These are phyloP conservation scores for Solanum infundibuliforme DNA, from an alignment of 257 asterid species.

Conservation along the genomic window DNA sequence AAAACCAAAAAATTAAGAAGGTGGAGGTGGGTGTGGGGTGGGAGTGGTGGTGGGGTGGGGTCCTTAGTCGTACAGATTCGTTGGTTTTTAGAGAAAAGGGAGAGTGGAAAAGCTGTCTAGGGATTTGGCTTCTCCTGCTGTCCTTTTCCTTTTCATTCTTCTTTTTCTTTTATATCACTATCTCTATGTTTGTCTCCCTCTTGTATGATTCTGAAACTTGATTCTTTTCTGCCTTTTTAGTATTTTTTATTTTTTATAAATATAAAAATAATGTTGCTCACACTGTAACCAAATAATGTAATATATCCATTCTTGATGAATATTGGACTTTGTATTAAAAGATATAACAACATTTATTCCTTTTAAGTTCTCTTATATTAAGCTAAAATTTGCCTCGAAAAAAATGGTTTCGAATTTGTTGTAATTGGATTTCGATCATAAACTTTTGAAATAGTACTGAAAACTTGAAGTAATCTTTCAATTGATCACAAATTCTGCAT, in stretches of 20 bases:
- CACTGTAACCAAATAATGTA: not conserved
- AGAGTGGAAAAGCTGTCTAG: slow-evolving; percentile 5
- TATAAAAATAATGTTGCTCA: not conserved
- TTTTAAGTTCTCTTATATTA: not conserved
- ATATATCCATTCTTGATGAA: not conserved
- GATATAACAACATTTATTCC: not conserved
- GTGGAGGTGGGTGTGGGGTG: not conserved
- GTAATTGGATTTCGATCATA: not conserved
- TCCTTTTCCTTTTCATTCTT: slow-evolving; percentile 21
- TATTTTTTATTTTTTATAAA: not conserved
- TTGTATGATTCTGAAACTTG: not conserved
- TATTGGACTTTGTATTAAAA: not conserved
- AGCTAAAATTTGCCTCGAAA: not conserved
- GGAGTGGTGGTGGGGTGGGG: not conserved
- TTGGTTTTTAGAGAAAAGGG: not conserved
- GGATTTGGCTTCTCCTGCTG: slow-evolving; percentile 21
- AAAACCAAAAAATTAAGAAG: not conserved
- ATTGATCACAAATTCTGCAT: too few species aligned
- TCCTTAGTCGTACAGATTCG: not conserved
- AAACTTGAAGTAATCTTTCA: too few species aligned
- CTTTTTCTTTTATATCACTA: not conserved
- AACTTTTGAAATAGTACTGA: not conserved
- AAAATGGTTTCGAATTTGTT: not conserved
- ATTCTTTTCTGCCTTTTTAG: not conserved
- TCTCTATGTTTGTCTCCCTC: not conserved